Evolutionary conservation across 441 rosid genomes (phyloP), one percentile per base, ranked within the genome.

Genomic region (Raphanus hybrid): DNA sequence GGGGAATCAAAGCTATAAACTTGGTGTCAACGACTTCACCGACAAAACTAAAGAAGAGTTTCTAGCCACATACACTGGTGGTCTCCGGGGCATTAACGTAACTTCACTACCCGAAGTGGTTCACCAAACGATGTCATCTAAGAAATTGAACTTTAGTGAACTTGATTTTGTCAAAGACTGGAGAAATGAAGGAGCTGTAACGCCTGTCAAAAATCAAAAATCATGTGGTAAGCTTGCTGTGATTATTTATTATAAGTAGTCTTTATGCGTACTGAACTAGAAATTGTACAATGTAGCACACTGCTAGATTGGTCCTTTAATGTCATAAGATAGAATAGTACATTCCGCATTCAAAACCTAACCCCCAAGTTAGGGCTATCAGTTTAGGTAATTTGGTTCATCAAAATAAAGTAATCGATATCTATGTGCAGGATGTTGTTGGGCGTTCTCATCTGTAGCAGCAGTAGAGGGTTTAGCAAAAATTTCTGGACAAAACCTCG

Each of bases 171-270:
- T 57, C 77, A 59, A 79, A 37, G 84, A 87, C n/a, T 87, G 89
- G 91, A 75, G 73, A 66, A 14, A 57, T 43, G 64, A 73, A 73
- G 89, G 87, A 55, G 88, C 84, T 4, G 91, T 86, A 18, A 86
- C 87, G 10, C 67, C 37, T 4, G 45, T 78, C 20, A 80, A 82
- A 63, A 1, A 50, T 58, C 89, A 86, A 77, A 79, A 82, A 39
- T 3, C 6, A 43, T 85, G 89, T 50, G 84, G 91, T 87, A 80
- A 80, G 70, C 11, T 52, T 18, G 61, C 29, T 70, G 3, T 8
- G 11, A 0, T 1, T 15, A 41, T 29, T 26, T 32, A 14, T 15
- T 62, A 26, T 15, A 60, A 60, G 11, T 18, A 60, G 8, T 39
- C 16, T 64, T n/a, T 39, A 39, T 2, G 7, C 16, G 15, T 6